Conservation (phyloP, 2,329 filamentous ascomycete species). For the Clonostachys sp. region DNA sequence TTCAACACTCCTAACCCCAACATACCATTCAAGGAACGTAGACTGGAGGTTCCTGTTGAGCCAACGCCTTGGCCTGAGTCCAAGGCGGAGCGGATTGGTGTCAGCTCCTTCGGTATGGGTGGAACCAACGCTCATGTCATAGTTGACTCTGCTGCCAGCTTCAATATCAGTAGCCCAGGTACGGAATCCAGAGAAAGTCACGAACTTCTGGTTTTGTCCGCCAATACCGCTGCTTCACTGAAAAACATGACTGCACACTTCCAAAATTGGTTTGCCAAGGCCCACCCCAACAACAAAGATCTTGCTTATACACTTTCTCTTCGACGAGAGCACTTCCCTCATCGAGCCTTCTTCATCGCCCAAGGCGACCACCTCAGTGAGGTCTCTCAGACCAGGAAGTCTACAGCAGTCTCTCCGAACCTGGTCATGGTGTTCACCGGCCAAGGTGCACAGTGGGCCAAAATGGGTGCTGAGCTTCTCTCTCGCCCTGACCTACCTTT, state of each 20-base stretch:
- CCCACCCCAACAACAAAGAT: background rate
- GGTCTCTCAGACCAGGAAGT: background rate
- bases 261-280: no score
- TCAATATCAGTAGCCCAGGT: no score
- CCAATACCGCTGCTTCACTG: no score
- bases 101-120: conserved; percentile 27
- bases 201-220: no score
- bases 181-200: no score
- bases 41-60: conserved; percentile 13
- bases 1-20: conserved; percentile 27
- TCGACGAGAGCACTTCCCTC: background rate
- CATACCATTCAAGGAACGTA: conserved; percentile 11
- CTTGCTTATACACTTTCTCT: background rate
- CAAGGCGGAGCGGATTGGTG: conserved; percentile 11
- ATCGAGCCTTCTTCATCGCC: background rate
- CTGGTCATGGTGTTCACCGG: background rate
- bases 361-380: background rate
- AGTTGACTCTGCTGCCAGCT: no score
- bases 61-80: conserved; percentile 11
- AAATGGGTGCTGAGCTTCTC: background rate
- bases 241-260: no score
- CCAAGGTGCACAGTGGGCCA: background rate
- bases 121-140: conserved; percentile 19
- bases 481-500: background rate
- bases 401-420: background rate